A percentile compares a stretch with the other conserved stretches of the same genome.
These are phyloP conservation scores for Tylopilus vinaceipallidus DNA, from an alignment of 768 basidiomycete species.

Conservation along the genomic window DNA sequence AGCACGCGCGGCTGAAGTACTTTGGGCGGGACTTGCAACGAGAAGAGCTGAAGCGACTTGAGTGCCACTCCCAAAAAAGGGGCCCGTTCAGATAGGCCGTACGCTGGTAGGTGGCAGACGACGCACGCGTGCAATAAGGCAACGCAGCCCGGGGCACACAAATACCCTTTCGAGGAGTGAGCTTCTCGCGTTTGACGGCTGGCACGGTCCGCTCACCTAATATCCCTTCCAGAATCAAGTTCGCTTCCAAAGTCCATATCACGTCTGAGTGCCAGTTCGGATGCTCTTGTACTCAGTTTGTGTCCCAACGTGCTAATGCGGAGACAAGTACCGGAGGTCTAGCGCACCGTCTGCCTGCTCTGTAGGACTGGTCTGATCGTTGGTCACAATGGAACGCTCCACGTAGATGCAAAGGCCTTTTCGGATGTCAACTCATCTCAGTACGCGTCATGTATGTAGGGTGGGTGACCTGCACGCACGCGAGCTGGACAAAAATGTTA, in stretches of 20 bases:
- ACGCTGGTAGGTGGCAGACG: background rate
- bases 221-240: constrained; percentile 71
- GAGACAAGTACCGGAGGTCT: constrained; percentile 74
- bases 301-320: constrained; percentile 85
- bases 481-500: no score
- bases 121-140: constrained; percentile 60
- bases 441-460: no score
- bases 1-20: constrained; percentile 66
- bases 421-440: no score
- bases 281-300: constrained; percentile 64
- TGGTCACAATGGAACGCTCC: no score
- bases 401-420: no score
- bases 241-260: constrained; percentile 56
- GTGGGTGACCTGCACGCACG: no score
- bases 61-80: no score
- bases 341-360: constrained; percentile 59
- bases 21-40: constrained; percentile 68
- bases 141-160: constrained; percentile 67
- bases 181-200: constrained; percentile 84
- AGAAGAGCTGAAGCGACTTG: no score
- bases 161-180: constrained; percentile 65
- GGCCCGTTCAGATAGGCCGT: no score
- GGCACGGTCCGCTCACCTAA: constrained; percentile 89
- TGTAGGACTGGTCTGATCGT: constrained; percentile 58
- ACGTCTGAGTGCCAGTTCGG: background rate